Evolutionary conservation across 1,139 yeast genomes (phyloP), one percentile per base, ranked within the genome.

Genomic region (Scheffersomyces titani): DNA sequence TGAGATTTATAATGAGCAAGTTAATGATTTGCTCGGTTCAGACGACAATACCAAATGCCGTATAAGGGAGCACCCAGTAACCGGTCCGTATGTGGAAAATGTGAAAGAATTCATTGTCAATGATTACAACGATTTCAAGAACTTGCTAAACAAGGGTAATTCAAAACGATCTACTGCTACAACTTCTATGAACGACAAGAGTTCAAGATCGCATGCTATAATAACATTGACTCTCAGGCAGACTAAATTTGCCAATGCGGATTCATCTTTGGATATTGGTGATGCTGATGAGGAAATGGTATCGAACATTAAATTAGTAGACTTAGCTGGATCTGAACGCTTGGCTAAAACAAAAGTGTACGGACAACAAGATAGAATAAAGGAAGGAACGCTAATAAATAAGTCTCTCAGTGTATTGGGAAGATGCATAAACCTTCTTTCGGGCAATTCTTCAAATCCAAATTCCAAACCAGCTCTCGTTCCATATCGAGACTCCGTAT

Each of bases 281-380:
- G 78, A 82, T 7, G 85, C 88, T 20, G 84, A 82, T 44, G 86
- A 82, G 62, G 82, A 86, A 49, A 72, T 77, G 63, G 64, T 77
- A 2, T 87, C 94, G 1, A 83, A 85, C 59, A 77, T 90, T 48
- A 81, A 90, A 58, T 76, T 90, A 44, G 94, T 90, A 1, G 96
- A 90, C 72, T 74, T 90, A 63, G 97, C 97, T 0, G 97, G 97
- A 0, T 87, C 93, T 0, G 97, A 90, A 67, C 75, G 94, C 57
- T 84, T 88, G 6, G 70, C 76, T 19, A 80, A 87, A 19, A 84
- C 91, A 0, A 90, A 90, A 30, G 81, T 89, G 1, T 83, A 81
- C 22, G 92, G 90, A 2, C 81, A 77, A 53, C 74, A 71, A 22
- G 83, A 82, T 13, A 74, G 96, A 53, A 77, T 89, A 55, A 82